Evolutionary conservation across 345 rosid genomes (phyloP), one percentile per base, ranked within the genome.

Genomic region (Cochlearia excelsa): DNA sequence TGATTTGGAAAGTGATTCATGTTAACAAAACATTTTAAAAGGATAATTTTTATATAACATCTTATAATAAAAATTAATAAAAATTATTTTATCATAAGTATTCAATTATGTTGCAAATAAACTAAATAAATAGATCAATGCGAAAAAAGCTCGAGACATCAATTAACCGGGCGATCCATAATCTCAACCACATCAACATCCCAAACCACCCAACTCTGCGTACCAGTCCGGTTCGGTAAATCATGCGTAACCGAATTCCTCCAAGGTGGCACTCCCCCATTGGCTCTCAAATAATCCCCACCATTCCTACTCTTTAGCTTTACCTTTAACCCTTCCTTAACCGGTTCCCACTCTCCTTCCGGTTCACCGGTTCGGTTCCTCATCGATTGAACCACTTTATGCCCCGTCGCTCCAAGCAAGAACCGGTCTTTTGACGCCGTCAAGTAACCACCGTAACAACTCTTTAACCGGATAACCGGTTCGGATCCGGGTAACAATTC

Each of bases 181-280:
- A 82, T 70, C 73, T 82, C 86, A 26, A 84, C 51, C 44, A 85
- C 69, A 9, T 82, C 85, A 29, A 90, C 88, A 4, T 80, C 79
- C 96, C 96, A 90, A 40, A 84, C 61, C 30, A 85, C 44, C 91
- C 89, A 87, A 42, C 59, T 80, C 65, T 87, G 86, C 1, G 87
- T 80, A 7, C 73, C 64, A 42, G 73, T 74, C 75, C 84, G 72
- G 10, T 79, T 65, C 7, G 96, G 85, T 30, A 73, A 63, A 63
- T 81, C 94, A 59, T 90, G 97, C 1, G 90, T 87, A n/a, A 90
- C 79, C 2, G 90, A 74, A 74, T 88, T 81, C 63, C 89, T 78
- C 96, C 95, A 80, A 3, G 96, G 96, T 37, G 95, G 95, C 57
- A 80, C 5, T 27, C 91, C 81, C 1, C 87, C 81, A 53, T 90